Base-by-base conservation (phyloP, 2,329 filamentous ascomycete genomes). In the Colletotrichum sp. region DNA sequence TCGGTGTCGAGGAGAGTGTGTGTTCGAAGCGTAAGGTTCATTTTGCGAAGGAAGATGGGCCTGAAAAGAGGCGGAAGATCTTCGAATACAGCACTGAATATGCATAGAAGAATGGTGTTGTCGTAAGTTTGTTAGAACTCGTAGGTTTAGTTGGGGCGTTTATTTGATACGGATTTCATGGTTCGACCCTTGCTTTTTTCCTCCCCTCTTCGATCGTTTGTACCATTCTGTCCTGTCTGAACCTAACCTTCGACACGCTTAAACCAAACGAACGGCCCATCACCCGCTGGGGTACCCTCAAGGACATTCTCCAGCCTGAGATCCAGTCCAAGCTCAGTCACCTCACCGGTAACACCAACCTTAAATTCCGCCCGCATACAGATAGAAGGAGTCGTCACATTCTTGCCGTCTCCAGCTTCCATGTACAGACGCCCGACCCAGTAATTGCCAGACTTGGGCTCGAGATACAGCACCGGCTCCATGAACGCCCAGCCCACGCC, bases 401-500 rank as follows among this genome's bases (percentile, higher is more conserved):
- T 8, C n/a, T 10, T 8, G 5, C 2, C 7, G 1, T 25, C n/a
- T 3, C 9, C 30, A 6, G 27, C 22, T 4, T 48, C 39, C 5
- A 34, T 8, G 5, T 61, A 75, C 2, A 6, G 61, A 6, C 68
- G 61, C 3, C 61, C 78, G 7, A 80, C 70, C 79, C 79, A 81
- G 8, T 58, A 76, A 10, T 74, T 71, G 2, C 78, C 79, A 7
- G 78, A 79, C 67, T 78, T 79, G 18, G 68, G 55, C 22, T 77
- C 71, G 8, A 77, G 72, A 28, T 71, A 75, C 4, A 72, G 16
- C 2, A 15, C 13, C 10, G 69, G 39, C 13, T 56, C 32, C 8
- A 75, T 55, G 69, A 71, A 71, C 36, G 36, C 36, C 10, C 39
- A 43, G 2, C 8, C 55, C 9, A n/a, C 61, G 1, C 72, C 72